Base-by-base conservation (phyloP, 179 eudicot species). In the Silene vulgaris region DNA sequence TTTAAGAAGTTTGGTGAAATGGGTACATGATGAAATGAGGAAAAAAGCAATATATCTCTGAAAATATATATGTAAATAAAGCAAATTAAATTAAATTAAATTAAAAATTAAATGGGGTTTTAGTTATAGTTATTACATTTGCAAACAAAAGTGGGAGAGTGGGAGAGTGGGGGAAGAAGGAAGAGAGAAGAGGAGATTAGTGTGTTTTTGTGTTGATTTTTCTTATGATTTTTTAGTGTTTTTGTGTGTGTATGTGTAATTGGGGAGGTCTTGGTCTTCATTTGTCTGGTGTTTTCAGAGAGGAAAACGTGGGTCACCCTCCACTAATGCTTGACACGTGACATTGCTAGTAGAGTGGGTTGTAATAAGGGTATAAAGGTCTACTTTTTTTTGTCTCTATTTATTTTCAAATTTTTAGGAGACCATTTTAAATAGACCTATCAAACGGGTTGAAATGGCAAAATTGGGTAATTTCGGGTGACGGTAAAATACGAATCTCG, bases 21-120 rank as follows among this genome's bases (percentile, higher is more conserved):
- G 73, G 73, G 73, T 69, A 12, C 73, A 50, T 70, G 59, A 21
- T 70, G 54, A 26, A 70, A 66, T 14, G 48, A 30, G 70, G 16
- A 66, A 66, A 40, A 40, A 40, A 40, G 48, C 48, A 40, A 40
- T 0, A 40, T 40, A 40, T 40, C 48, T 40, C 48, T 40, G 48
- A 40, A 40, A 40, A 40, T 37, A 37, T 40, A 40, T 40, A 35
- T 35, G 6, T 35, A 35, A 35, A 35, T 35, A 35, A 7, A 7
- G 48, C 1, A 40, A 40, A 8, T 7, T 40, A 40, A 40, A 40
- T 8, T 5, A 40, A 40, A 40, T 40, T 8, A 8, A 40, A 11
- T 40, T 40, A 40, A 40, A 40, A 40, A 8, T 7, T 7, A 8
- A 40, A 1, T 8, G 48, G 48, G 48, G 48, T 40, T 40, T 40